These are phyloP conservation scores for Trametes cubensis DNA, from an alignment of 768 basidiomycete species.

Conservation along the genomic window DNA sequence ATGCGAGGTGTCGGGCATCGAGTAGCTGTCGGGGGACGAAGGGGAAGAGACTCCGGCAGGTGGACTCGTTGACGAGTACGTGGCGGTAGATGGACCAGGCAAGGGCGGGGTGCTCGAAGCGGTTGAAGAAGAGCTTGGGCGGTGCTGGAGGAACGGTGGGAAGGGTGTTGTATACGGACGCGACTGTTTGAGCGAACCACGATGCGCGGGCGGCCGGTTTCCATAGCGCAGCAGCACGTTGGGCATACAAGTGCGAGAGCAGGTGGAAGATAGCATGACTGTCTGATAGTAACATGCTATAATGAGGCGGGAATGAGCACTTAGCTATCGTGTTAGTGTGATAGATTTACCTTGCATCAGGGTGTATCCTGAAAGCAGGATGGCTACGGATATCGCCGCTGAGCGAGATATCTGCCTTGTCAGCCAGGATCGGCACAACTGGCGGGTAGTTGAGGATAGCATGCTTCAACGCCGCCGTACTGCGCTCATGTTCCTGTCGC, in stretches of 20 bases:
- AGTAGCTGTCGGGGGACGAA: constrained; percentile 70
- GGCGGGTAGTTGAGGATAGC: constrained; percentile 82
- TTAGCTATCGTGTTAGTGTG: neutral
- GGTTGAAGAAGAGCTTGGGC: constrained; percentile 37
- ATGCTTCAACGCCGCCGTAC: constrained; percentile 68
- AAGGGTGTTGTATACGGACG: constrained; percentile 41
- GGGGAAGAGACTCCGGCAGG: constrained; percentile 55
- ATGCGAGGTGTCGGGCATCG: constrained; percentile 61
- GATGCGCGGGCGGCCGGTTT: constrained; percentile 63
- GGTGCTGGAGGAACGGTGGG: constrained; percentile 37
- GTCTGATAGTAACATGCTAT: constrained; percentile 29
- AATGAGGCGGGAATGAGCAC: neutral
- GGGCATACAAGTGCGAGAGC: constrained; percentile 85
- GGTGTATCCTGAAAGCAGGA: constrained; percentile 68
- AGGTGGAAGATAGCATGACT: constrained; percentile 65
- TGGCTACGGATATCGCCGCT: constrained; percentile 60
- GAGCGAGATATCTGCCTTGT: constrained; percentile 77
- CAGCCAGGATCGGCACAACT: constrained; percentile 78
- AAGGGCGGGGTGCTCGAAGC: constrained; percentile 45
- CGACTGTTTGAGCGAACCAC: constrained; percentile 73
- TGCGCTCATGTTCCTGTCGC: constrained; percentile 44
- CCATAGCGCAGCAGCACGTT: constrained; percentile 79
- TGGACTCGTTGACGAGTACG: constrained; percentile 69
- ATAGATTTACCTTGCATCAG: constrained; percentile 61
- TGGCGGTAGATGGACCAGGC: constrained; percentile 71